Evolutionary conservation across 371 early-diverging fungal genomes (phyloP).

Genomic region (Rhizopus arrhizus): DNA sequence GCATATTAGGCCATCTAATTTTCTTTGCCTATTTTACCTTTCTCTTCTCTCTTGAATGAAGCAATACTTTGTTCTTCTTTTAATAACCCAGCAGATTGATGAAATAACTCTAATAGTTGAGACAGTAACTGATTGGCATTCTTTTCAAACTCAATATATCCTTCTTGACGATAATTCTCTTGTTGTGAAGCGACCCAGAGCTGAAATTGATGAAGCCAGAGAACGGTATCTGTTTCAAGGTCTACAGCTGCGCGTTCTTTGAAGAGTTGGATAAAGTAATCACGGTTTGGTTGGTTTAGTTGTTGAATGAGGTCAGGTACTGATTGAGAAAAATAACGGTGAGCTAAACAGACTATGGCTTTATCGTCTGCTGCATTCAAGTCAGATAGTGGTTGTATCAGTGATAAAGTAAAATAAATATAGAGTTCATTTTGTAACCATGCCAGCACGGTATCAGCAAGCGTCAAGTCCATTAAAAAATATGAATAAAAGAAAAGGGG

Average conservation of each 20-base stretch:
- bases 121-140: not conserved
- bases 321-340: conserved; percentile 35
- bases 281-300: not conserved
- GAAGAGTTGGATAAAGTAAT: not conserved
- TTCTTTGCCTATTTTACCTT: not conserved
- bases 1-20: not conserved
- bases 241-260: conserved; percentile 4
- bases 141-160: not conserved
- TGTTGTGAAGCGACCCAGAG: not conserved
- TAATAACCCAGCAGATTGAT: not conserved
- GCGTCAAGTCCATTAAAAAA: not conserved
- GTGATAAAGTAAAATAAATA: conserved; percentile 20
- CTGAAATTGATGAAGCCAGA: not conserved
- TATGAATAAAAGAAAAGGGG: not conserved
- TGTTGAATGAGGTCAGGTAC: conserved; percentile 28
- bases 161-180: not conserved
- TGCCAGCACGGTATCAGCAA: conserved; percentile 40
- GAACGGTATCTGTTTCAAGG: not conserved
- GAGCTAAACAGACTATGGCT: conserved; percentile 34
- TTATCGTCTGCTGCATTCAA: not conserved
- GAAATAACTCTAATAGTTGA: not conserved
- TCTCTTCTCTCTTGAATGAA: not conserved
- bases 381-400: conserved; percentile 1
- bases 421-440: conserved; percentile 42
- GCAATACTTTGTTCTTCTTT: not conserved